Conservation (phyloP, 192 early-diverging fungal species). For the Kickxella alabastrina region DNA sequence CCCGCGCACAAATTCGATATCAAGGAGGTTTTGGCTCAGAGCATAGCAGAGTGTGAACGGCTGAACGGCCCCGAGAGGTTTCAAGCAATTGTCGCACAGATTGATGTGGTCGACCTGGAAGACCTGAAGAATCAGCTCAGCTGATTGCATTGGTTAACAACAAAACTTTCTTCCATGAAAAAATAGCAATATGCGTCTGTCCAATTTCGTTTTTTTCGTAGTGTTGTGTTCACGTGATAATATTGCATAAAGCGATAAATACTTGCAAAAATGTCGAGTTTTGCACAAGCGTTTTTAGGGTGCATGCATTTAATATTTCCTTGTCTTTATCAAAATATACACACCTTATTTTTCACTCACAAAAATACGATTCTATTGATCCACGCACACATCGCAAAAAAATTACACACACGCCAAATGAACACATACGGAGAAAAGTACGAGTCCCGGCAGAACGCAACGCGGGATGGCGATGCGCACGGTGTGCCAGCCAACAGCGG, state of each 20-base stretch:
- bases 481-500: neutral
- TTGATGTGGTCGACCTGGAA: constrained; percentile 18
- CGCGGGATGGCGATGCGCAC: constrained; percentile 11
- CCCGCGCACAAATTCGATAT: constrained; percentile 35
- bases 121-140: constrained; percentile 31
- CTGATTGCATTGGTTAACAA: neutral
- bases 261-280: too few relatives aligned
- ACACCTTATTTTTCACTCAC: neutral
- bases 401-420: too few relatives aligned
- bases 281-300: too few relatives aligned
- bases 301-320: neutral
- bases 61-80: constrained; percentile 34
- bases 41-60: constrained; percentile 36
- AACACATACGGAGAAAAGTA: constrained; percentile 48
- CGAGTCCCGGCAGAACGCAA: constrained; percentile 46
- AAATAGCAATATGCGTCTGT: too few relatives aligned
- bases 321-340: neutral
- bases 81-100: constrained; percentile 25
- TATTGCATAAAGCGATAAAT: too few relatives aligned
- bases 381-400: too few relatives aligned
- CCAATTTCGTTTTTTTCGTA: too few relatives aligned
- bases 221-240: too few relatives aligned
- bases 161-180: too few relatives aligned
- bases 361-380: too few relatives aligned
- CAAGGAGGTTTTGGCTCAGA: constrained; percentile 11